phyloP scores from a whole-genome alignment of 352 stramenopile genomes.

The Globisporangium cederbergense region DNA sequence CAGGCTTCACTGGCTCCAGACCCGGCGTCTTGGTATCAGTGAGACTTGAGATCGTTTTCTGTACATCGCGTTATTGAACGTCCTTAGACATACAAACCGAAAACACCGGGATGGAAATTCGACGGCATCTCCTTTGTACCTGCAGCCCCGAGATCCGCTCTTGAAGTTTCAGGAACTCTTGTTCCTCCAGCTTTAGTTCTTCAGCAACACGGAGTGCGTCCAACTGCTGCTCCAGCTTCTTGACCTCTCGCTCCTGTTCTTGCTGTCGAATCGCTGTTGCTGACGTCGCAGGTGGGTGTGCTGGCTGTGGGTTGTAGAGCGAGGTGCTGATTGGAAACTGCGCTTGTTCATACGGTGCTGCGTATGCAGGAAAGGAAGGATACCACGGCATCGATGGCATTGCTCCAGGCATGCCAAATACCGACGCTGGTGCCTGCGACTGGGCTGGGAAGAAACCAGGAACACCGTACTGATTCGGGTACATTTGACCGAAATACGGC shows the following conservation, averaged over 20 bases:
- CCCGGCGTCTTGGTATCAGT: background rate
- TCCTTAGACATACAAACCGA: too few species aligned
- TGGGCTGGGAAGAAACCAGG: background rate
- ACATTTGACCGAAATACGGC: slow-evolving; percentile 8
- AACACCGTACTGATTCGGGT: background rate
- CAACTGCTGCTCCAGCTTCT: slow-evolving; percentile 18
- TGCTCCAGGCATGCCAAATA: background rate
- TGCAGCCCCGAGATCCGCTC: slow-evolving; percentile 13
- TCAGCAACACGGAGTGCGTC: slow-evolving; percentile 8
- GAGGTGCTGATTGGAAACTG: background rate
- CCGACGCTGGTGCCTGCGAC: background rate
- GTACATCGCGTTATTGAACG: too few species aligned
- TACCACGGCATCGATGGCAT: slow-evolving; percentile 4
- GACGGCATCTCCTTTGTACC: background rate
- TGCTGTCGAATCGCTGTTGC: slow-evolving; percentile 5
- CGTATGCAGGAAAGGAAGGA: background rate
- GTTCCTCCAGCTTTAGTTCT: slow-evolving; percentile 11
- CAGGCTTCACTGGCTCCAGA: background rate
- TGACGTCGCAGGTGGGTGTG: background rate
- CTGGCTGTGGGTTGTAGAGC: background rate
- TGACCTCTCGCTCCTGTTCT: slow-evolving; percentile 17
- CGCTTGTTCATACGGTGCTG: background rate
- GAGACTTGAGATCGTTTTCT: slow-evolving; percentile 7
- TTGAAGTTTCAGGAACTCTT: slow-evolving; percentile 14
- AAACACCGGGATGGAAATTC: too few species aligned